Evolutionary conservation across 345 rosid species (phyloP), one percentile per base, ranked within the genome.

Genomic region (Murraya koenigii): DNA sequence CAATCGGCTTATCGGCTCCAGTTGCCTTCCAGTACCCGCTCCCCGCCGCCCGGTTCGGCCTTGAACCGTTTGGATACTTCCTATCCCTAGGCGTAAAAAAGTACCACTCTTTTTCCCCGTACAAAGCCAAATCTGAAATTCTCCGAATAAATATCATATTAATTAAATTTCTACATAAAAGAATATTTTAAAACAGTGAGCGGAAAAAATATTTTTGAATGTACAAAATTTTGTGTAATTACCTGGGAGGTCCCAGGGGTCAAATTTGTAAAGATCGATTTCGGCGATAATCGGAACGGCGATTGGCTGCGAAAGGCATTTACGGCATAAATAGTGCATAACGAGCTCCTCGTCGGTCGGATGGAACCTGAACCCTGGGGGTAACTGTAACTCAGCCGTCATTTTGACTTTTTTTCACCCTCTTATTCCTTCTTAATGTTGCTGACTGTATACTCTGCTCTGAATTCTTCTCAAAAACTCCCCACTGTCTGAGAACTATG

Each of bases 311-410:
- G 98, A 93, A 9, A 91, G 80, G 66, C 98, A 92, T 85, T 86
- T 90, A 14, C 93, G 93, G 83, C 93, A 88, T n/a, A 95, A 91
- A 69, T 95, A 95, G 84, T 93, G 93, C 81, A 77, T 85, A 13
- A 95, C 98, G 17, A 95, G 97, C 94, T 95, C 99, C 81, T 93
- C 97, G n/a, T 95, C 97, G 41, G 98, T 93, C 15, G 98, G 98
- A 82, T 95, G 97, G 85, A 95, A 95, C 55, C 99, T 80, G 87
- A 95, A 95, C 5, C 99, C 99, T 0, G 98, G 93, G 6, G 98
- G 99, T 63, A 95, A 77, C 69, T 90, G 92, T 68, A 93, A 78
- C 36, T 76, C 84, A 25, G 82, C 81, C 65, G 82, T 76, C 88
- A 87, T 84, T 80, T 76, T 66, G 65, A 79, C 73, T 28, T 5